Evolutionary conservation across 2,329 filamentous ascomycete species (phyloP).

Genomic region (Trichothecium roseum): DNA sequence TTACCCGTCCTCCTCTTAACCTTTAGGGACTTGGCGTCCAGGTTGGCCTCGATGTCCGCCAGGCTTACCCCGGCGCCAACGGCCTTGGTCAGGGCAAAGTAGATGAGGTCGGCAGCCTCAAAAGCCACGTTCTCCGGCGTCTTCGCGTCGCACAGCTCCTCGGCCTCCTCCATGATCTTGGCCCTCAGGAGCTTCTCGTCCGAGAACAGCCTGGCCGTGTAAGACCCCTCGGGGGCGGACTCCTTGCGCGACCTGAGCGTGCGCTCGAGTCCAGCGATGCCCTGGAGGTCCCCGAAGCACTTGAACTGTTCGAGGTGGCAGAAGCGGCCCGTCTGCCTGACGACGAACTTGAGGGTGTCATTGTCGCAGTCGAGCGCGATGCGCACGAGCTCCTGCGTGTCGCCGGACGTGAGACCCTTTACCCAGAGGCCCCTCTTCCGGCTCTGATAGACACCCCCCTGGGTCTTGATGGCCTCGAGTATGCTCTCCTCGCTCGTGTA

Average conservation of each 20-base stretch:
- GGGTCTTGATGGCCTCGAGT: constrained; percentile 69
- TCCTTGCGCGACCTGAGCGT: constrained; percentile 73
- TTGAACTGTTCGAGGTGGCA: constrained; percentile 88
- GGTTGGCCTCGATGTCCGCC: constrained; percentile 81
- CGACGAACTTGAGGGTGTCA: constrained; percentile 83
- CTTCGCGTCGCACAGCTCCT: constrained; percentile 83
- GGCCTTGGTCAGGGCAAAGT: constrained; percentile 90
- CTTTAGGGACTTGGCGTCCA: constrained; percentile 92
- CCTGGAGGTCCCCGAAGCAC: constrained; percentile 79
- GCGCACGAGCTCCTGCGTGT: constrained; percentile 79
- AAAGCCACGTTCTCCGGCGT: constrained; percentile 79
- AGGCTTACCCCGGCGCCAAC: constrained; percentile 74
- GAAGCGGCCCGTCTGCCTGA: constrained; percentile 84
- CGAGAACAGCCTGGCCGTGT: constrained; percentile 86
- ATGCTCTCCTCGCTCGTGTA: constrained; percentile 93
- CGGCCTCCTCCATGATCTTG: constrained; percentile 98
- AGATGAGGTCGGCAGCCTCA: constrained; percentile 89
- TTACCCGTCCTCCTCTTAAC: constrained; percentile 89
- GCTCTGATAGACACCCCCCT: constrained; percentile 84
- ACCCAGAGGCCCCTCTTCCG: constrained; percentile 92
- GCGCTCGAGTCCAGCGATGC: constrained; percentile 76
- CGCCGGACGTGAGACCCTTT: constrained; percentile 90
- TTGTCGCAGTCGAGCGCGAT: constrained; percentile 87
- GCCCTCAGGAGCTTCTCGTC: constrained; percentile 82
- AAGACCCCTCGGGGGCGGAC: constrained; percentile 80